phyloP scores from a whole-genome alignment of 2,329 filamentous ascomycete genomes.

The Paradendryphiella salina region DNA sequence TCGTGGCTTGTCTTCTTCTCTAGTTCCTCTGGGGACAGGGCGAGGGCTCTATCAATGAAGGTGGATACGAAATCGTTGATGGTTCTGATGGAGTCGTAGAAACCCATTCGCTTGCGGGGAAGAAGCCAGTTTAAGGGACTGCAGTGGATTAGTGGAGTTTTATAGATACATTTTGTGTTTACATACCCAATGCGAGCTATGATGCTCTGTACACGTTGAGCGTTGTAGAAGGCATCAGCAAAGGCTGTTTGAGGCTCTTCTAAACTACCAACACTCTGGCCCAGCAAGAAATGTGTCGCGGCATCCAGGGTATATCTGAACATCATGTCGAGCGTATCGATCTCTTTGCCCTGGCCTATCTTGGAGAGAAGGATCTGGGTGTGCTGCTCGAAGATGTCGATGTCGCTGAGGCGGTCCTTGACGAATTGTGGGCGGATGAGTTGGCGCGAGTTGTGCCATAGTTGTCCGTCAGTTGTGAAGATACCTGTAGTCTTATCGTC shows the following conservation, averaged over 20 bases:
- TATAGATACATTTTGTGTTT: background rate
- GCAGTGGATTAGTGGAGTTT: constrained; percentile 5
- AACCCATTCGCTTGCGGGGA: constrained; percentile 63
- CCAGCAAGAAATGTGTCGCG: constrained; percentile 83
- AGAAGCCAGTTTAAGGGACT: constrained; percentile 65
- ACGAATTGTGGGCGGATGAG: constrained; percentile 86
- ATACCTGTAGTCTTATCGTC: constrained; percentile 47
- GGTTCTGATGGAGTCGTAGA: constrained; percentile 64
- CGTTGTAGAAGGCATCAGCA: constrained; percentile 78
- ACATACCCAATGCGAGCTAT: constrained; percentile 64
- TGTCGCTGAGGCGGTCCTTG: constrained; percentile 78
- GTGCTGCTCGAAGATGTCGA: constrained; percentile 80
- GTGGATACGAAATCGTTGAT: constrained; percentile 77
- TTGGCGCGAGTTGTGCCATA: constrained; percentile 80
- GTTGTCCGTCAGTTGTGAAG: constrained; percentile 72
- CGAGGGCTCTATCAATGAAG: constrained; percentile 75
- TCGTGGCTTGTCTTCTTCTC: constrained; percentile 72
- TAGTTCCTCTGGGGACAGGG: constrained; percentile 70
- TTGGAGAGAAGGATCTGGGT: constrained; percentile 71
- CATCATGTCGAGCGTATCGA: constrained; percentile 76
- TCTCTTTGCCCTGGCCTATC: constrained; percentile 57
- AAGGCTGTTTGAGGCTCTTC: constrained; percentile 66
- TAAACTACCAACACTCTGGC: constrained; percentile 69
- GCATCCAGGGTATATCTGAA: constrained; percentile 79
- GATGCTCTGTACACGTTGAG: constrained; percentile 73